phyloP scores from a whole-genome alignment of 2,329 filamentous ascomycete genomes.

The Monilinia laxa region DNA sequence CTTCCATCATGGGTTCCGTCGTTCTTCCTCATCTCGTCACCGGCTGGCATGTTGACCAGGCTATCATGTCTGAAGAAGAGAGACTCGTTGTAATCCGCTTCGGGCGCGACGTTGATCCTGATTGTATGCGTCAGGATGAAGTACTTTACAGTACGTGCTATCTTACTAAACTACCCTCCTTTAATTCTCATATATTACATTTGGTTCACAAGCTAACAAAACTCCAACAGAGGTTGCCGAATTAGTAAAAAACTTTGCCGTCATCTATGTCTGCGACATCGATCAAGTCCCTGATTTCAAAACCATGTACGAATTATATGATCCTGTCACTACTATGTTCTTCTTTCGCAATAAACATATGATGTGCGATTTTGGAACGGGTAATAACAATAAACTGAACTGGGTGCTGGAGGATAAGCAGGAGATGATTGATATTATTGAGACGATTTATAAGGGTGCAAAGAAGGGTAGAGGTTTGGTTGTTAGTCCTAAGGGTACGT shows the following conservation, averaged over 20 bases:
- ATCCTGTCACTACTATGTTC: conserved; percentile 94
- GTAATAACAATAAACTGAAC: conserved; percentile 98
- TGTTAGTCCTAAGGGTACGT: conserved; percentile 78
- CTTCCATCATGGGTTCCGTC: conserved; percentile 63
- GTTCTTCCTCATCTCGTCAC: conserved; percentile 87
- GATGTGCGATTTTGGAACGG: conserved; percentile 97
- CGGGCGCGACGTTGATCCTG: conserved; percentile 79
- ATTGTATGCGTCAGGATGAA: conserved; percentile 83
- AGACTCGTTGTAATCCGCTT: conserved; percentile 92
- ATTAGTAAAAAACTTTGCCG: conserved; percentile 87
- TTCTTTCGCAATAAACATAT: conserved; percentile 99
- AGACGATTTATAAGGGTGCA: conserved; percentile 96
- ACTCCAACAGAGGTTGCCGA: conserved; percentile 66
- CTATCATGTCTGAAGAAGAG: conserved; percentile 85
- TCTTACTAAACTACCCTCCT: not conserved
- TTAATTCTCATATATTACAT: not conserved
- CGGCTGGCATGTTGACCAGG: conserved; percentile 98
- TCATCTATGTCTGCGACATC: conserved; percentile 91
- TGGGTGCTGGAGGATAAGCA: conserved; percentile 98
- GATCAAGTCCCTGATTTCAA: conserved; percentile 92
- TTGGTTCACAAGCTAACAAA: not conserved
- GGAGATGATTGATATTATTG: conserved; percentile 96
- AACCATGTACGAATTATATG: conserved; percentile 90
- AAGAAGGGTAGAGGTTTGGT: conserved; percentile 97
- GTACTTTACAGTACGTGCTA: conserved; percentile 70